Evolutionary conservation across 805 yeast genomes (phyloP), one percentile per base, ranked within the genome.

Genomic region (Pichia paraexigua): DNA sequence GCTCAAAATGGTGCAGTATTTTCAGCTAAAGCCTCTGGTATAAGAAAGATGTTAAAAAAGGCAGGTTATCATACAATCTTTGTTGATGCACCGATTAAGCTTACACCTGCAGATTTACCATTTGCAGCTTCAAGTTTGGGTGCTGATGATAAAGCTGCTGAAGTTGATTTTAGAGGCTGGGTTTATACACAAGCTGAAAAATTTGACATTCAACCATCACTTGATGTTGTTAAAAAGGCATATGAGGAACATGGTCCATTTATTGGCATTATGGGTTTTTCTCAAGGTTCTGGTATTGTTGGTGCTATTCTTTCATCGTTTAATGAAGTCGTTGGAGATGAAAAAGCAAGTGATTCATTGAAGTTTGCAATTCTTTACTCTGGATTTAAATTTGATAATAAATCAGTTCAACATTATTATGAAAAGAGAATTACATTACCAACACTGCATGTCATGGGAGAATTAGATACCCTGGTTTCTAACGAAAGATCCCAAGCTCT

Each of bases 281-380:
- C 95, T 12, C 98, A 94, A 66, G 99, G 99, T 55, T 95, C 97
- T 8, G 95, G 94, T 1, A 70, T 92, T 37, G 83, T 88, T 1
- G 87, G 92, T 1, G 73, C 87, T 25, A 64, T 90, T 30, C 73
- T 87, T 43, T 79, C 81, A 57, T 74, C 76, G 41, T 81, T 85
- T 56, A 72, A 77, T 22, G 74, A 75, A 24, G 59, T 83, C 41
- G 78, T 81, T 39, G 69, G 64, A 25, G 59, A 63, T 42, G 79
- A 80, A 18, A 63, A 60, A 40, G 83, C 80, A 2, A 47, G 49
- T 1, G 65, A 65, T 12, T 59, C 60, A 22, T 73, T 92, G 60
- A 81, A 87, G 61, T 88, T 90, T 63, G 88, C 84, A 17, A 70
- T 94, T 7, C 67, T 87, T 43, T 87, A 87, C 59, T 80, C 94